These are phyloP conservation scores for Fusarium sp. DNA, from an alignment of 2,329 filamentous ascomycete genomes.

Conservation along the genomic window DNA sequence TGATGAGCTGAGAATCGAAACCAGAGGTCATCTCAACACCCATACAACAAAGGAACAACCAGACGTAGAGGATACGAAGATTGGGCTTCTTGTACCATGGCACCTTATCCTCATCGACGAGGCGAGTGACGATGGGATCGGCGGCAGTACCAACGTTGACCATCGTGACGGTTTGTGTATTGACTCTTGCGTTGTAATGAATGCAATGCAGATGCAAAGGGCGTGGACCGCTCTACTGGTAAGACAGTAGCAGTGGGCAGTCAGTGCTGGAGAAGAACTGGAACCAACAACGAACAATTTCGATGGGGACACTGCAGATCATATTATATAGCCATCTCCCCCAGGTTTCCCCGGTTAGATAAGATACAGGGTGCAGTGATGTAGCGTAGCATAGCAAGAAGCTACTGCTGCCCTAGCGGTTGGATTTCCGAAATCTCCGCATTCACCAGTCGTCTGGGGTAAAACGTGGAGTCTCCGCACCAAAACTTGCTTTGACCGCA, in stretches of 20 bases:
- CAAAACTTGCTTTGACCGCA: conserved; percentile 15
- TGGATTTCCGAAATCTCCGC: conserved; percentile 26
- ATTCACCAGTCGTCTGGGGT: conserved; percentile 26
- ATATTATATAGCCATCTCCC: conserved; percentile 23
- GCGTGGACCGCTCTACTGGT: neutral
- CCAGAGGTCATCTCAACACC: conserved; percentile 69
- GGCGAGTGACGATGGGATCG: conserved; percentile 49
- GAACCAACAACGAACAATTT: conserved; percentile 1
- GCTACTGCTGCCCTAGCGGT: conserved; percentile 9
- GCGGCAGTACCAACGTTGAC: conserved; percentile 37
- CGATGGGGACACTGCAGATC: conserved; percentile 23
- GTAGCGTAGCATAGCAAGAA: neutral
- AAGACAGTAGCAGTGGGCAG: neutral
- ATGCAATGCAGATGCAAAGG: neutral
- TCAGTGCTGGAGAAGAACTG: neutral
- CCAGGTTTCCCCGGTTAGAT: conserved; percentile 1
- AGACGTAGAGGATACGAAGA: conserved; percentile 62
- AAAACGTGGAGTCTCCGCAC: conserved; percentile 30
- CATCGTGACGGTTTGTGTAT: conserved; percentile 20
- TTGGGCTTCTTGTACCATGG: conserved; percentile 68
- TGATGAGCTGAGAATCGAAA: conserved; percentile 63
- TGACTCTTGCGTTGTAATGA: neutral
- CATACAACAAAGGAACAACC: conserved; percentile 65
- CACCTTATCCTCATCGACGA: conserved; percentile 49
- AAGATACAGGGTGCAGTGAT: conserved; percentile 6